Evolutionary conservation across 768 basidiomycete species (phyloP).

Genomic region (Kwoniella dendrophila): DNA sequence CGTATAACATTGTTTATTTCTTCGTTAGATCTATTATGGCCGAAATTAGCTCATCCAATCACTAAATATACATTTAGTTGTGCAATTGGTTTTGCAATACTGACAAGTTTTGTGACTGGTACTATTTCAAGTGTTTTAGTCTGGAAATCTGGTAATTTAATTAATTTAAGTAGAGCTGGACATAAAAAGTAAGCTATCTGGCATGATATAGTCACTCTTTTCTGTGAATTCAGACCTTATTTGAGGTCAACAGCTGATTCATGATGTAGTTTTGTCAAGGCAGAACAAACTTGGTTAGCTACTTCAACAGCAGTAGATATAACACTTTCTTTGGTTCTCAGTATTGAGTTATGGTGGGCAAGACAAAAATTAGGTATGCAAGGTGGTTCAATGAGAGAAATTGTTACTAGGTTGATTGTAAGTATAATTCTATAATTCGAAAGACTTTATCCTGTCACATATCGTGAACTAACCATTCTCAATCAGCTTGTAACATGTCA

Average conservation of each 20-base stretch:
- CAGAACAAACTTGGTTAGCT: conserved; percentile 25
- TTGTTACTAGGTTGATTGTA: conserved; percentile 39
- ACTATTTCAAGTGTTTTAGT: conserved; percentile 4
- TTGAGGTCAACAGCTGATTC: neutral
- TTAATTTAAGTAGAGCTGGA: neutral
- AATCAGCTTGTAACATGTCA: conserved; percentile 40
- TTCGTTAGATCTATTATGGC: conserved; percentile 35
- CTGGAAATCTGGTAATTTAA: conserved; percentile 18
- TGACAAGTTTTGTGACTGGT: conserved; percentile 10
- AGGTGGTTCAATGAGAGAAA: conserved; percentile 32
- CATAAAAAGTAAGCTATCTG: neutral
- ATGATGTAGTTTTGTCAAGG: conserved; percentile 15
- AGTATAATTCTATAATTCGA: neutral
- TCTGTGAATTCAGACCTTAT: neutral
- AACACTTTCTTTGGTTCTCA: conserved; percentile 24
- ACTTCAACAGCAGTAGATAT: conserved; percentile 31
- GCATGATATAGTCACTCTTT: neutral
- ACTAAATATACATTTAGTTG: conserved; percentile 16
- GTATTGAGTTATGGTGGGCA: conserved; percentile 42
- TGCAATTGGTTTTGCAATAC: conserved; percentile 13
- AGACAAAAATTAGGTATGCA: conserved; percentile 27
- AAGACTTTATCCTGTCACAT: neutral
- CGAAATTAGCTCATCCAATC: conserved; percentile 17
- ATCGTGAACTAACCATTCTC: neutral
- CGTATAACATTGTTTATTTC: conserved; percentile 35